phyloP scores from a whole-genome alignment of 2,329 filamentous ascomycete genomes.

The Bretziella fagacearum region DNA sequence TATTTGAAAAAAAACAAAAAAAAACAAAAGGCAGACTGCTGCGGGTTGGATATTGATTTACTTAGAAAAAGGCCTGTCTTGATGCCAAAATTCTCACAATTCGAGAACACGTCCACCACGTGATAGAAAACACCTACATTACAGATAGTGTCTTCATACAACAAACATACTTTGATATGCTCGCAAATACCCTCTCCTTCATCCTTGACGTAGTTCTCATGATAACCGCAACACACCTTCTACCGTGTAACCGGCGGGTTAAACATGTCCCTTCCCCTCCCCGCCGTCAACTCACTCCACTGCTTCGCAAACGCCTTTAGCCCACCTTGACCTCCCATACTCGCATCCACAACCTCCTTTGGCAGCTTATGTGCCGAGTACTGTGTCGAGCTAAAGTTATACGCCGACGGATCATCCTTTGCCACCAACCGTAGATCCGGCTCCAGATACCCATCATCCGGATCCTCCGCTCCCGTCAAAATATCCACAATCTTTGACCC shows the following conservation, averaged over 20 bases:
- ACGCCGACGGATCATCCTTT: slow-evolving; percentile 74
- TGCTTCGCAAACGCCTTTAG: slow-evolving; percentile 65
- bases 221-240: no score
- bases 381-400: slow-evolving; percentile 66
- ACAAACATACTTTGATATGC: no score
- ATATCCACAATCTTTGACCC: slow-evolving; percentile 8
- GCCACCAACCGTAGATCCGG: slow-evolving; percentile 72
- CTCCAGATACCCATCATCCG: slow-evolving; percentile 27
- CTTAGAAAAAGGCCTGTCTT: background rate
- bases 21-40: background rate
- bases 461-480: slow-evolving; percentile 18
- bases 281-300: slow-evolving; percentile 46
- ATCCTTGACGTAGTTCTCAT: no score
- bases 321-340: slow-evolving; percentile 50
- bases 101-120: no score
- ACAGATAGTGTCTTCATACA: no score
- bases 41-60: background rate
- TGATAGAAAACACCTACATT: no score
- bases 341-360: slow-evolving; percentile 70
- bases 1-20: background rate
- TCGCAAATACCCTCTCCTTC: no score
- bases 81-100: background rate
- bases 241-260: slow-evolving; percentile 18
- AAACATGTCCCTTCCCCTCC: slow-evolving; percentile 26
- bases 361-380: slow-evolving; percentile 94